Percentiles rank a stretch among this genome's conserved stretches.
Conservation (phyloP, 441 rosid genomes). For the Adansonia grandidieri region DNA sequence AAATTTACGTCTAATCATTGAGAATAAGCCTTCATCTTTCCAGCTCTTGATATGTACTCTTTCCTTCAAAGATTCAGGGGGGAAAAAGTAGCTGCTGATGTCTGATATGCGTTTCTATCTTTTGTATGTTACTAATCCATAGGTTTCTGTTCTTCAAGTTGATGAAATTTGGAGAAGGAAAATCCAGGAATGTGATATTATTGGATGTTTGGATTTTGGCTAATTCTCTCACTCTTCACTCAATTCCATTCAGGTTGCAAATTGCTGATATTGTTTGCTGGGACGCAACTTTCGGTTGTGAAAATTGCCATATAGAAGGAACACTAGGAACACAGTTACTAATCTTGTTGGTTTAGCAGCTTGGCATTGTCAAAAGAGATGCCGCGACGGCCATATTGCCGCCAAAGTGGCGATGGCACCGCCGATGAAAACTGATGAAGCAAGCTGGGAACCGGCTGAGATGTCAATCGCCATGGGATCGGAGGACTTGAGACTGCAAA, state of each 20-base stretch:
- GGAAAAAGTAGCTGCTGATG: neutral
- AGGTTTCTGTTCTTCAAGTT: neutral
- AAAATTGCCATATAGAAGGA: neutral
- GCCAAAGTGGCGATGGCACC: conserved; percentile 5
- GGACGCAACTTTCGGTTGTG: neutral
- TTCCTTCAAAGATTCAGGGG: too few species aligned
- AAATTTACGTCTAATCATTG: neutral
- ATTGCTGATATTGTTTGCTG: neutral
- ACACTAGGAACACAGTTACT: neutral
- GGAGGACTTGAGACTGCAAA: conserved; percentile 44
- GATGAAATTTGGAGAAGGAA: neutral
- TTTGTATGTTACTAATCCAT: neutral
- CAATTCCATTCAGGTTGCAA: neutral
- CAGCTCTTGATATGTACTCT: neutral
- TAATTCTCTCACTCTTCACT: neutral
- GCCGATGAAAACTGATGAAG: conserved; percentile 25
- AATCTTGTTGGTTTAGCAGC: conserved; percentile 7
- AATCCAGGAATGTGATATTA: neutral
- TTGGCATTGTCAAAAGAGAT: conserved; percentile 23
- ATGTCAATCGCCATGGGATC: conserved; percentile 30
- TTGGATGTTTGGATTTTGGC: neutral
- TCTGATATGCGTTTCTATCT: neutral
- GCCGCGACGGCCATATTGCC: conserved; percentile 24
- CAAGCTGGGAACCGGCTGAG: conserved; percentile 24
- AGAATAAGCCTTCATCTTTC: neutral